phyloP scores from a whole-genome alignment of 352 stramenopile genomes.

The Pythium pectinolyticum region DNA sequence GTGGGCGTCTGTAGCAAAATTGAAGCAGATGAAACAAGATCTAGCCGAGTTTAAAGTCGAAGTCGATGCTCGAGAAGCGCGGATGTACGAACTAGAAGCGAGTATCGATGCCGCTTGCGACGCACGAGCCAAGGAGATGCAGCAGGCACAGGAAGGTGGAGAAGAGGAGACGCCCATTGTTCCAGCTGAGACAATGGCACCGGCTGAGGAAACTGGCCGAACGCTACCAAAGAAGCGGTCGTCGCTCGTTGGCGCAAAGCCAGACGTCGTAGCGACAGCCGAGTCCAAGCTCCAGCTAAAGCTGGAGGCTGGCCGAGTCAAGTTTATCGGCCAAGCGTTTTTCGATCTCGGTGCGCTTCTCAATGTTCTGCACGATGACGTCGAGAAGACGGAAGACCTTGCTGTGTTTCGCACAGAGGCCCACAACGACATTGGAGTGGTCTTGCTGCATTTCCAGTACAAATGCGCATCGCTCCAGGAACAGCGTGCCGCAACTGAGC shows the following conservation, averaged over 20 bases:
- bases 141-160: neutral
- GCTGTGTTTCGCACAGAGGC: constrained; percentile 36
- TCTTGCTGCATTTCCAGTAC: constrained; percentile 49
- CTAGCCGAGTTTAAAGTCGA: constrained; percentile 37
- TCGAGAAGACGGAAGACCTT: constrained; percentile 41
- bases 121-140: neutral
- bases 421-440: constrained; percentile 38
- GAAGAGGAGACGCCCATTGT: neutral
- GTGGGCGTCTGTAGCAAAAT: constrained; percentile 38
- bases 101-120: neutral
- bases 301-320: constrained; percentile 20
- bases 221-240: neutral
- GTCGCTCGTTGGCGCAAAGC: neutral
- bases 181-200: neutral
- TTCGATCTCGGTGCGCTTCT: constrained; percentile 47
- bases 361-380: constrained; percentile 48
- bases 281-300: constrained; percentile 19
- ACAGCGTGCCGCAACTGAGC: constrained; percentile 18
- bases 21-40: constrained; percentile 48
- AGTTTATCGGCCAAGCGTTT: constrained; percentile 45
- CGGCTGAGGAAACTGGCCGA: neutral
- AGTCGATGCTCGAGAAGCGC: constrained; percentile 12
- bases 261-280: neutral
- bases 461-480: constrained; percentile 42
- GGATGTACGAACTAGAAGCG: neutral